Percentiles rank a stretch among this genome's conserved stretches.
Evolutionary conservation across 192 early-diverging fungal genomes (phyloP).

Genomic region (Endogone sp.): DNA sequence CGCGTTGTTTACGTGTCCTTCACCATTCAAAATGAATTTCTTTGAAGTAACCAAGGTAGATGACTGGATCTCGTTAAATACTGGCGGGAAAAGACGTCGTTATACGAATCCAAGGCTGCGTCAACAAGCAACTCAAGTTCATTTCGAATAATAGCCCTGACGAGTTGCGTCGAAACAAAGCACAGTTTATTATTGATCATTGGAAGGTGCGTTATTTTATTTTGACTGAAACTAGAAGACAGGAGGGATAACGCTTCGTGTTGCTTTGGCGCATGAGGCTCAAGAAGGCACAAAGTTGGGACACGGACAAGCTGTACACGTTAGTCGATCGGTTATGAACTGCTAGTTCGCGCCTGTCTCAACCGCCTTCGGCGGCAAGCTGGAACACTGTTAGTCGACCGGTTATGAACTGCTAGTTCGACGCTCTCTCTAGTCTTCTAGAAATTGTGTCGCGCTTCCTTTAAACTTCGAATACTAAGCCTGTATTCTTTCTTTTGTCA

Average conservation of each 20-base stretch:
- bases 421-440: neutral
- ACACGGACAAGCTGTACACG: neutral
- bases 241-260: neutral
- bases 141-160: neutral
- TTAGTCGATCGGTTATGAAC: neutral
- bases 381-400: neutral
- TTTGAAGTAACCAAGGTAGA: neutral
- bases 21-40: neutral
- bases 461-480: neutral
- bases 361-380: neutral
- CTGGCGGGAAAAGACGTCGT: neutral
- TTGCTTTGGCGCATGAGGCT: neutral
- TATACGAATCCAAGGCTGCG: neutral
- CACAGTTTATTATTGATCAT: neutral
- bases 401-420: neutral
- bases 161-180: neutral
- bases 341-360: neutral
- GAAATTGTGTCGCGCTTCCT: neutral
- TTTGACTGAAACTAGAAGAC: neutral
- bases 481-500: neutral
- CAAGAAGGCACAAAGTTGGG: neutral
- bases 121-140: neutral
- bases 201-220: neutral
- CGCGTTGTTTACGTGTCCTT: neutral
- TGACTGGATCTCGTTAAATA: neutral